A percentile compares a stretch with the other conserved stretches of the same genome.
Conservation (phyloP, 2,329 filamentous ascomycete genomes). For the Diaporthe citri region DNA sequence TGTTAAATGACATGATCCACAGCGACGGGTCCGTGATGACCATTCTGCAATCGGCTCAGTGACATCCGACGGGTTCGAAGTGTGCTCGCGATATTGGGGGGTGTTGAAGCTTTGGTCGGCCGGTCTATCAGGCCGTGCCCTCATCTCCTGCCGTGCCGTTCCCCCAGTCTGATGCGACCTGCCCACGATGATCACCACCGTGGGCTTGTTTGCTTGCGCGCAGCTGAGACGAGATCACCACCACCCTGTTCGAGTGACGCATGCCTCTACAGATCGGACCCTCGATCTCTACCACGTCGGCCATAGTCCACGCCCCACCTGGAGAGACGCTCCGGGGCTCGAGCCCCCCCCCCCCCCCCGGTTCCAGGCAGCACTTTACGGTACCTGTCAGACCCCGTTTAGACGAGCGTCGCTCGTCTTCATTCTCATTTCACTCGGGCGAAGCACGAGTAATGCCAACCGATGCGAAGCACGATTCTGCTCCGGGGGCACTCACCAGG, state of each 20-base stretch:
- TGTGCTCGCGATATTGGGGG: background rate
- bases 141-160: constrained; percentile 16
- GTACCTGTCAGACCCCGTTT: background rate
- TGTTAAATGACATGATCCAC: constrained; percentile 28
- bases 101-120: background rate
- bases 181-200: background rate
- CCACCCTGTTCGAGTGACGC: constrained; percentile 9
- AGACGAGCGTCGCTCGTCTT: constrained; percentile 6
- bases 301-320: background rate
- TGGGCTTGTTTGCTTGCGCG: background rate
- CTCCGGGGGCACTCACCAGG: background rate
- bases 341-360: background rate
- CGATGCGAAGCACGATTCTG: background rate
- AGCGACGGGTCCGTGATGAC: constrained; percentile 15
- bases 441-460: constrained; percentile 12
- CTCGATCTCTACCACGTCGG: background rate
- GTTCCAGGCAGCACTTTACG: constrained; percentile 24
- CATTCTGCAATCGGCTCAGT: constrained; percentile 19
- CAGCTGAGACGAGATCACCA: constrained; percentile 26
- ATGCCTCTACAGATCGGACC: constrained; percentile 3
- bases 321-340: constrained; percentile 4
- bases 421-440: background rate
- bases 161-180: constrained; percentile 8
- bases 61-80: background rate
- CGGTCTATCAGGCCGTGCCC: background rate